Conservation (phyloP, 164 flowering plant species). For the Vitis labrusca region DNA sequence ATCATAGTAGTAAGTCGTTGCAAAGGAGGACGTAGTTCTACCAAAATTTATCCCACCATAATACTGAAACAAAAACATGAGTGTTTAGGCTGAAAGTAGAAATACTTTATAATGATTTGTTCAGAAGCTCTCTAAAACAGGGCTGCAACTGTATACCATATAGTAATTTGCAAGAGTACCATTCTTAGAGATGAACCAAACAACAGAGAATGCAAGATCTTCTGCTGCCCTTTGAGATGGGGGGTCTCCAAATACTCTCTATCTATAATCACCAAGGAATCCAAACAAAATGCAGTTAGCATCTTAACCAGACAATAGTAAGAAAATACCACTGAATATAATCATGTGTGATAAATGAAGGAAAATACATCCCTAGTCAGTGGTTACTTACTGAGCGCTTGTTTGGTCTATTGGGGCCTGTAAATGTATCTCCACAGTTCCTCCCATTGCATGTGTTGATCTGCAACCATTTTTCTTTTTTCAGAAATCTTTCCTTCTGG, state of each 20-base stretch:
- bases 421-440: slow-evolving; percentile 71
- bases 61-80: slow-evolving; percentile 18
- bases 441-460: slow-evolving; percentile 84
- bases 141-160: slow-evolving; percentile 35
- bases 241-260: slow-evolving; percentile 63
- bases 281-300: no score
- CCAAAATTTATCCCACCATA: slow-evolving; percentile 64
- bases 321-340: no score
- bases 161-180: slow-evolving; percentile 66
- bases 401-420: slow-evolving; percentile 59
- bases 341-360: neutral
- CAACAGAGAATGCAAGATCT: slow-evolving; percentile 64
- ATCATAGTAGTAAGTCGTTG: slow-evolving; percentile 56
- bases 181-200: slow-evolving; percentile 65
- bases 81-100: no score
- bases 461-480: slow-evolving; percentile 18
- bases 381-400: slow-evolving; percentile 52
- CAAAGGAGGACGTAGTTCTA: slow-evolving; percentile 43
- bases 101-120: no score
- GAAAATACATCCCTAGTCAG: slow-evolving; percentile 13
- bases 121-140: neutral
- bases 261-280: slow-evolving; percentile 32
- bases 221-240: slow-evolving; percentile 74
- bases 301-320: no score
- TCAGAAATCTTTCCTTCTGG: no score